phyloP scores from a whole-genome alignment of 1,139 yeast genomes.

The Kodamaea anthophila region DNA sequence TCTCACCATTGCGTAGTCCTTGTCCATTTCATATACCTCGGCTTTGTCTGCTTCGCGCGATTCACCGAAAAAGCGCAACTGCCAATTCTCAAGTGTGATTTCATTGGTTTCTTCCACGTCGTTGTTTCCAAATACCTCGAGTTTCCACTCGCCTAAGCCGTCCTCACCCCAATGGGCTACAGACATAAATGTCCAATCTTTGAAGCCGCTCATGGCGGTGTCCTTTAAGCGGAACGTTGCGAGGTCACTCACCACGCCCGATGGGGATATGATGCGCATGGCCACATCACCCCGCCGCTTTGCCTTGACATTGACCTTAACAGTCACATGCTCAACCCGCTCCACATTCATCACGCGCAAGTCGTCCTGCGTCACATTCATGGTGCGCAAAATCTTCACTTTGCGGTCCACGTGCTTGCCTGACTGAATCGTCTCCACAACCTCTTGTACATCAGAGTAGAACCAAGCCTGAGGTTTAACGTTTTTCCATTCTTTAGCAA shows the following conservation, averaged over 20 bases:
- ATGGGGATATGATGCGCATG: conserved; percentile 66
- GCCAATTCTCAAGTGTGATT: conserved; percentile 64
- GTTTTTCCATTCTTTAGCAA: conserved; percentile 72
- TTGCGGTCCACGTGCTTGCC: conserved; percentile 13
- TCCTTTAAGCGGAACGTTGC: conserved; percentile 71
- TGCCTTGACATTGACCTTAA: conserved; percentile 66
- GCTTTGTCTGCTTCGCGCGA: conserved; percentile 59
- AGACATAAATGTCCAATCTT: conserved; percentile 91
- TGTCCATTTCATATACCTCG: conserved; percentile 34
- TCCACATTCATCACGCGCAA: conserved; percentile 56
- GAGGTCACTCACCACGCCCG: conserved; percentile 65
- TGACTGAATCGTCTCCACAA: conserved; percentile 21
- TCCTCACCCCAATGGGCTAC: conserved; percentile 97
- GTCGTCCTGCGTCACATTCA: conserved; percentile 45
- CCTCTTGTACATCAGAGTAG: conserved; percentile 41
- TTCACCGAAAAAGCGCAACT: conserved; percentile 78
- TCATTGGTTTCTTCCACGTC: conserved; percentile 17
- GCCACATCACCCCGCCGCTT: conserved; percentile 64
- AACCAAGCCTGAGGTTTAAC: conserved; percentile 91
- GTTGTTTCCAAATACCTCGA: conserved; percentile 45
- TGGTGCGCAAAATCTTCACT: conserved; percentile 31
- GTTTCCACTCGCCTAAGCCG: conserved; percentile 78
- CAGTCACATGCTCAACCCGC: conserved; percentile 79
- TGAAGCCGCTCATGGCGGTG: conserved; percentile 50
- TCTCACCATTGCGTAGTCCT: conserved; percentile 37